Base-by-base conservation (phyloP, 495 filamentous ascomycete species). In the Cairneyella variabilis region DNA sequence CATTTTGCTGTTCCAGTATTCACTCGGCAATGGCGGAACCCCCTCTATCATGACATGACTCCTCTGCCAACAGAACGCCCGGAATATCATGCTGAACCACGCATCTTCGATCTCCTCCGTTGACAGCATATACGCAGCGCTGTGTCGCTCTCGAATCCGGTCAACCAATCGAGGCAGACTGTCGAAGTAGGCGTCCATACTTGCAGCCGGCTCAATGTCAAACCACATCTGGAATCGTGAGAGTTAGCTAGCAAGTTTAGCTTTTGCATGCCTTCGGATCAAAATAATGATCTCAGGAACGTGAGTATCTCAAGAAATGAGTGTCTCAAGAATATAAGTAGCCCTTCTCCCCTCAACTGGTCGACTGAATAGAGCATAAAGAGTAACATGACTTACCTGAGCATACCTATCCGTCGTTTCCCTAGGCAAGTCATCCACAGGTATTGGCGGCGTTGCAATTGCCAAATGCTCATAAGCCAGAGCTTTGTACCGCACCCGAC, bases 1-100 rank as follows among this genome's bases (percentile, higher is more conserved):
- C 46, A 49, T 49, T 21, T 49, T 49, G 46, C 46, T 49, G 20
- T 49, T 21, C 46, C 46, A 49, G 20, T 36, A 49, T 27, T 49
- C 46, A 28, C 46, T 49, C 8, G 46, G 46, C 18, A 49, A 23
- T 1, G 46, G 46, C 26, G 26, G 26, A 9, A 49, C 26, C 2
- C 30, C 46, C 14, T 32, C 26, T n/a, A 49, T 49, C 16, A 49
- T 26, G 2, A 26, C 7, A 37, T 49, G 46, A 16, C 26, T 20
- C 21, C 28, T 11, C 21, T 49, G 46, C 46, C 46, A 49, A 28
- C 46, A 49, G 21, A 49, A 49, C 4, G 27, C 46, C 3, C 46
- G 11, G 7, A 49, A 37, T 20, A 49, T 49, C 46, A 49, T 49
- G 2, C 26, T 26, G 8, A 49, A 4, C 46, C 46, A 49, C 1